These are phyloP conservation scores for Boletus rubroflammeus DNA, from an alignment of 768 basidiomycete species.

Conservation along the genomic window DNA sequence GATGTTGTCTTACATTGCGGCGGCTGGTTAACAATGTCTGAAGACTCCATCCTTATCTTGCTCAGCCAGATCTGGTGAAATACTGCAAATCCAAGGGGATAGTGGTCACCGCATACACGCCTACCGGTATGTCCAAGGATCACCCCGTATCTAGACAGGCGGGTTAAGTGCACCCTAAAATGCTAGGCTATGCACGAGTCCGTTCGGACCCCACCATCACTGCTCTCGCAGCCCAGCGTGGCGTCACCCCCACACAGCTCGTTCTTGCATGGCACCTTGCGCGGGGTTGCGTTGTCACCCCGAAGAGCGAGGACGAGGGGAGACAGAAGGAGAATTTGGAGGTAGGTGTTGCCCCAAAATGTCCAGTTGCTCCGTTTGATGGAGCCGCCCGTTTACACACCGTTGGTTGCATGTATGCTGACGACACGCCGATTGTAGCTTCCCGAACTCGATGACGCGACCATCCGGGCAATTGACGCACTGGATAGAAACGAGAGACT, in stretches of 20 bases:
- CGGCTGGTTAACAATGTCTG: not conserved
- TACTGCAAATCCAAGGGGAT: not conserved
- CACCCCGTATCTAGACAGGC: not conserved
- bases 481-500: not conserved
- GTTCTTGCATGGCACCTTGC: not conserved
- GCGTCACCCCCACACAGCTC: not conserved
- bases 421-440: not conserved
- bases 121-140: not conserved
- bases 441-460: no score
- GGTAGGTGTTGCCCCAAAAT: not conserved
- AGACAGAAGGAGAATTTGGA: not conserved
- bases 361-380: no score
- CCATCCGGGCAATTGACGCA: not conserved
- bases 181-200: no score
- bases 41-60: not conserved
- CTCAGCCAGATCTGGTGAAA: not conserved
- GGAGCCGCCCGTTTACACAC: not conserved
- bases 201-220: not conserved
- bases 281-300: not conserved
- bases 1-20: not conserved
- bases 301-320: not conserved
- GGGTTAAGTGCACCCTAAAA: no score
- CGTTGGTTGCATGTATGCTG: not conserved
- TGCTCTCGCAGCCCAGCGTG: not conserved
- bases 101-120: not conserved